Percentiles rank a stretch among this genome's conserved stretches.
Conservation (phyloP, 1,284 basidiomycete species). For the Ustilago vetiveriae region DNA sequence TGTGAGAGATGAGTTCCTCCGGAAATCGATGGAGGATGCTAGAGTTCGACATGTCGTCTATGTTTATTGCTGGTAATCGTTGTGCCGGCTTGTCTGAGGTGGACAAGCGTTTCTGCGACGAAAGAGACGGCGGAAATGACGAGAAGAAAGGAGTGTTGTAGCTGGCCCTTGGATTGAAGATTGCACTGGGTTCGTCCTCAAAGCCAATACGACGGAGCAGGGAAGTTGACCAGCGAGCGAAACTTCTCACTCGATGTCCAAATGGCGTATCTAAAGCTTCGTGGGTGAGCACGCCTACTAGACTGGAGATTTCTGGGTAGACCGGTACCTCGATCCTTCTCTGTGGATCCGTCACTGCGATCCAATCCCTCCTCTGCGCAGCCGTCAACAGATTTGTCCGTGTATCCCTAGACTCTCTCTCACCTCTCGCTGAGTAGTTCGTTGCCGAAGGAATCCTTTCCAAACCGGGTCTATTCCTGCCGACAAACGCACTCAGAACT, state of each 20-base stretch:
- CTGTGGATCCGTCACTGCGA: slow-evolving; percentile 39
- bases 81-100: background rate
- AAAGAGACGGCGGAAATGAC: background rate
- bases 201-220: background rate
- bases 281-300: slow-evolving; percentile 25
- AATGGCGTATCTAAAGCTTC: slow-evolving; percentile 25
- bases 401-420: background rate
- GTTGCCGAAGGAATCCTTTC: background rate
- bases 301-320: slow-evolving; percentile 30
- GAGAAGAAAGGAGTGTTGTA: background rate
- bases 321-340: slow-evolving; percentile 34
- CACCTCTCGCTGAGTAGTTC: background rate
- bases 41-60: background rate
- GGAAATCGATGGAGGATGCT: slow-evolving; percentile 28
- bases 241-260: slow-evolving; percentile 3
- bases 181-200: background rate
- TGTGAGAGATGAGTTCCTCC: slow-evolving; percentile 42
- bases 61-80: too few species aligned
- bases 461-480: background rate
- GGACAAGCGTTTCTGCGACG: background rate
- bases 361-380: slow-evolving; percentile 42
- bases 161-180: background rate
- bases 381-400: background rate
- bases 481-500: slow-evolving; percentile 4
- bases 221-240: slow-evolving; percentile 11